Evolutionary conservation across 176 grass and related monocot species (phyloP).

Genomic region (Calamus simplicifolius): DNA sequence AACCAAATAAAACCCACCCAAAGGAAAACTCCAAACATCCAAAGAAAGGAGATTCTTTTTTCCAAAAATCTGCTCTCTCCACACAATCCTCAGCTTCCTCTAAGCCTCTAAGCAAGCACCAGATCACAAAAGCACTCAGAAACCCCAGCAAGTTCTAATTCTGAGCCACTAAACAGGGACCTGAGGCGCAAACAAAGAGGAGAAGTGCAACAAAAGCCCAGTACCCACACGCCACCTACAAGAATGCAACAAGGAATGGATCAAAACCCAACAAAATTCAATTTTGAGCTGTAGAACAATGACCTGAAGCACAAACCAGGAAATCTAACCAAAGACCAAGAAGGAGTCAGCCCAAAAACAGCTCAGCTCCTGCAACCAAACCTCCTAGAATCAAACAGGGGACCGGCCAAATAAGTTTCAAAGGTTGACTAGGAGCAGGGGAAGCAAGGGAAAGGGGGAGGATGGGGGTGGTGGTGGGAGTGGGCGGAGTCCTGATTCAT

Average conservation of each 20-base stretch:
- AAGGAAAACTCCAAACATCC: neutral
- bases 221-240: too few species aligned
- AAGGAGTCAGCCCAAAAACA: too few species aligned
- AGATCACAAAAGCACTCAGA: neutral
- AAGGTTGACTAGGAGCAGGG: too few species aligned
- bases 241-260: neutral
- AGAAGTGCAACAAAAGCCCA: neutral
- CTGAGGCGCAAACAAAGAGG: neutral
- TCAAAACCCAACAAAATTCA: constrained; percentile 3
- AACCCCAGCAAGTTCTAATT: neutral
- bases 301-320: neutral
- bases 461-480: neutral
- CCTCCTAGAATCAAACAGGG: too few species aligned
- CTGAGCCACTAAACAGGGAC: neutral
- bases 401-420: too few species aligned
- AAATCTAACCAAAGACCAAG: neutral
- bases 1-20: too few species aligned
- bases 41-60: neutral
- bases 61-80: neutral
- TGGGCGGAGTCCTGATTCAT: constrained; percentile 23
- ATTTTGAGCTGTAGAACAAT: neutral
- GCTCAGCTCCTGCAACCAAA: too few species aligned
- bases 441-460: neutral
- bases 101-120: neutral
- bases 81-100: too few species aligned